Conservation (phyloP, 208 protist species). For the Cochliopodium minus region DNA sequence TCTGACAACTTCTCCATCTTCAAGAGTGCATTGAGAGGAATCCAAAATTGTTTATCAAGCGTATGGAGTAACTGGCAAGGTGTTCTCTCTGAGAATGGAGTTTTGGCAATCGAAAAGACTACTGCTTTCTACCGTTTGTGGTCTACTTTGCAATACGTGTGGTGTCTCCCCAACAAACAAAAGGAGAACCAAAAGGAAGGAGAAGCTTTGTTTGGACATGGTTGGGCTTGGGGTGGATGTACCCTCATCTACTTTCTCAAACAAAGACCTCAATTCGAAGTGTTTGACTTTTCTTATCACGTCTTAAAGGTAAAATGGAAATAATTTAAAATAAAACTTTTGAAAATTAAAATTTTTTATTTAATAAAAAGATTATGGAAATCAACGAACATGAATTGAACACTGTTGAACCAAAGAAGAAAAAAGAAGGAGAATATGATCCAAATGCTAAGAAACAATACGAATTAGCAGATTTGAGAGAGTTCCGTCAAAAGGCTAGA, state of each 20-base stretch:
- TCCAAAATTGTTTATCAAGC: not conserved
- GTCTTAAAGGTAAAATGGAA: conserved; percentile 23
- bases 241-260: conserved; percentile 27
- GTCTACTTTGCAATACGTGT: conserved; percentile 35
- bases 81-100: conserved; percentile 22
- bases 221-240: conserved; percentile 32
- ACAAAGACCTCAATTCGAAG: conserved; percentile 12
- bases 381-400: too few species aligned
- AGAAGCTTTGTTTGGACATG: conserved; percentile 44
- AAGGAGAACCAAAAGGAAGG: not conserved
- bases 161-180: not conserved
- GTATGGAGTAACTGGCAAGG: conserved; percentile 19
- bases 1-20: not conserved
- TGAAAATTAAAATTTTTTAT: conserved; percentile 26
- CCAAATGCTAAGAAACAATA: conserved; percentile 4
- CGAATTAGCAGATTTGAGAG: conserved; percentile 6
- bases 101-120: conserved; percentile 25
- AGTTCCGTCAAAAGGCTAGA: conserved; percentile 11
- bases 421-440: too few species aligned
- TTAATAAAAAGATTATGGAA: conserved; percentile 32
- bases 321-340: conserved; percentile 9
- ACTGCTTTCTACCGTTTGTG: conserved; percentile 43
- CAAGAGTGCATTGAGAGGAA: not conserved
- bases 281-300: conserved; percentile 20
- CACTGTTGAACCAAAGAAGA: too few species aligned